phyloP scores from a whole-genome alignment of 2,329 filamentous ascomycete species.

The Cladorrhinum sp. region DNA sequence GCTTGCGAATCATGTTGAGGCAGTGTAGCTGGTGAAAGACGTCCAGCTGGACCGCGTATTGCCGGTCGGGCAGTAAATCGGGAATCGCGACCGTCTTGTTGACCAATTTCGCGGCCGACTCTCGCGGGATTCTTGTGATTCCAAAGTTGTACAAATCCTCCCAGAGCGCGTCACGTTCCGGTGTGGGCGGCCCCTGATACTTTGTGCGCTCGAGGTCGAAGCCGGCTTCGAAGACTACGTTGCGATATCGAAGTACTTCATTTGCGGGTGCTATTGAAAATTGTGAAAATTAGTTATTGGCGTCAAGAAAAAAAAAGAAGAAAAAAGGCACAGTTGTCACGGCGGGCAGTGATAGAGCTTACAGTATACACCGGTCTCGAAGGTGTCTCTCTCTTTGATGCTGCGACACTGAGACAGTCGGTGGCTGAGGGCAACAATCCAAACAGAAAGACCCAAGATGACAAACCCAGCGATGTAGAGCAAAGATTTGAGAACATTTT shows the following conservation, averaged over 20 bases:
- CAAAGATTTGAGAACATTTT: too few relatives aligned
- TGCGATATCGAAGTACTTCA: background rate
- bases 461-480: too few relatives aligned
- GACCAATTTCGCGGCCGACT: background rate
- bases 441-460: too few relatives aligned
- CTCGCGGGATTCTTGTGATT: background rate
- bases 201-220: background rate
- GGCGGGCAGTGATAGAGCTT: too few relatives aligned
- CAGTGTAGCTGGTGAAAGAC: slow-evolving; percentile 5
- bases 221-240: background rate
- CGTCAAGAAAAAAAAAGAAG: too few relatives aligned
- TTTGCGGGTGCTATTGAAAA: too few relatives aligned
- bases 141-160: background rate
- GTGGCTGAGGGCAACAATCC: too few relatives aligned
- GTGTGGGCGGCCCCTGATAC: background rate
- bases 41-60: slow-evolving; percentile 4
- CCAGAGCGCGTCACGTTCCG: background rate
- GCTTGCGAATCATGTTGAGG: background rate
- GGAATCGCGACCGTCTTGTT: background rate
- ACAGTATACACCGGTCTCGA: too few relatives aligned
- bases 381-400: too few relatives aligned
- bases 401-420: too few relatives aligned
- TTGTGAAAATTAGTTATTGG: too few relatives aligned
- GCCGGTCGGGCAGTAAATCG: background rate
- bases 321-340: too few relatives aligned